Conservation (phyloP, 768 basidiomycete species). For the Lentinula sp. region DNA sequence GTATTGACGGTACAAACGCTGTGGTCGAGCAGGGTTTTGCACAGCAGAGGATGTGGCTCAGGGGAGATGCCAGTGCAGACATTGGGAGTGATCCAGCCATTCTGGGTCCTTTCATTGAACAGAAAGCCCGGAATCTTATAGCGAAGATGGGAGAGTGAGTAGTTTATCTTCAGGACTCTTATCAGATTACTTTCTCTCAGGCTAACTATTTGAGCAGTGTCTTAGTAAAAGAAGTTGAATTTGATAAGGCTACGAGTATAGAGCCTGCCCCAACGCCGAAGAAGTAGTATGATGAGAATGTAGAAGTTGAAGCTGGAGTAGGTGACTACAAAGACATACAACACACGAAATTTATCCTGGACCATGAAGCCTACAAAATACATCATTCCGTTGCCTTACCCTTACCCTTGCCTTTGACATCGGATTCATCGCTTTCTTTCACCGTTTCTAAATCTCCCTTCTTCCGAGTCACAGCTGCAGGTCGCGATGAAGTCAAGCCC, state of each 20-base stretch:
- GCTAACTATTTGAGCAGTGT: neutral
- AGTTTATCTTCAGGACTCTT: neutral
- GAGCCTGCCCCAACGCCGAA: neutral
- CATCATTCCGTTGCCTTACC: neutral
- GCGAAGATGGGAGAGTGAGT: constrained; percentile 22
- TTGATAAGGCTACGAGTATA: neutral
- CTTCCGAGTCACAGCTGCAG: neutral
- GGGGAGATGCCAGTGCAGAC: neutral
- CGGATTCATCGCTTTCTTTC: too few relatives aligned
- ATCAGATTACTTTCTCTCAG: neutral
- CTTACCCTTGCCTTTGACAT: neutral
- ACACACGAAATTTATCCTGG: too few relatives aligned
- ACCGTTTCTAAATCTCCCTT: neutral
- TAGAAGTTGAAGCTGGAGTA: too few relatives aligned
- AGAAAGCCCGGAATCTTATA: constrained; percentile 33
- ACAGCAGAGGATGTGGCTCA: constrained; percentile 31
- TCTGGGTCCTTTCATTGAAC: constrained; percentile 36
- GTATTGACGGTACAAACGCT: constrained; percentile 25
- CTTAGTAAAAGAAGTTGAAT: neutral
- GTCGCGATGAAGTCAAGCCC: neutral
- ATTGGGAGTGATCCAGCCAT: constrained; percentile 5
- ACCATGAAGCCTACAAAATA: too few relatives aligned
- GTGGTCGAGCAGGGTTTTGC: constrained; percentile 32
- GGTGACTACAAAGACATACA: too few relatives aligned
- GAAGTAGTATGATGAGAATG: neutral